Evolutionary conservation across 2,329 filamentous ascomycete genomes (phyloP).

Genomic region (Pseudocercospora musae): DNA sequence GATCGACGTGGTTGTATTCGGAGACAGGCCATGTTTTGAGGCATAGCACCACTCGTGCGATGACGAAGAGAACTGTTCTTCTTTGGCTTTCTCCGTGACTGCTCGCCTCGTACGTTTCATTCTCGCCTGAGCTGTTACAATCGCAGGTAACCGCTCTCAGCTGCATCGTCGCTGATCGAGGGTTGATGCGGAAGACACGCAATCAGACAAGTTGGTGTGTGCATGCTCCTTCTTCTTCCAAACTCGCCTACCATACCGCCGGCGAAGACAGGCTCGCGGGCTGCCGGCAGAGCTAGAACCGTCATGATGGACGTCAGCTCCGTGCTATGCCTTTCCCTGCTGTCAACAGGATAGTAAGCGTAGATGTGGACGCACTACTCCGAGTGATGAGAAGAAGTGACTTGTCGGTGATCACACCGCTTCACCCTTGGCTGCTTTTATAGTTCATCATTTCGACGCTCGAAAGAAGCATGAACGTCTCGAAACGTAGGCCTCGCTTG

Average conservation of each 20-base stretch:
- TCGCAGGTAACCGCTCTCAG: background rate
- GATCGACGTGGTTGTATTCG: background rate
- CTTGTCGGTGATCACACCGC: background rate
- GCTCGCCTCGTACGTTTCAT: background rate
- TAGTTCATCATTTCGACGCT: slow-evolving; percentile 24
- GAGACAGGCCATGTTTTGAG: background rate
- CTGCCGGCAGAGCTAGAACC: background rate
- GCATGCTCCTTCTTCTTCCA: background rate
- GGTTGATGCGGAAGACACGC: background rate
- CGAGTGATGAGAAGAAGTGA: background rate
- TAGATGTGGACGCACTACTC: background rate
- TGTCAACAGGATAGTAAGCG: background rate
- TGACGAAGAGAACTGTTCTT: background rate
- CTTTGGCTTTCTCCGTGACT: background rate
- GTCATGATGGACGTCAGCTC: background rate
- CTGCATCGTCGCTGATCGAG: background rate
- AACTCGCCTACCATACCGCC: background rate
- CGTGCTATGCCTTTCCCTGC: background rate
- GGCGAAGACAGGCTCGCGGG: background rate
- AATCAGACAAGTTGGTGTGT: background rate
- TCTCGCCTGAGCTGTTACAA: background rate
- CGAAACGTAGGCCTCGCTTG: slow-evolving; percentile 21
- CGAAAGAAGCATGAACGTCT: slow-evolving; percentile 21
- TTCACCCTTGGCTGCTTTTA: background rate
- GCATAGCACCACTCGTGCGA: background rate